Conservation (phyloP, 106 monocot genomes). For the Platanthera guangdongensis region DNA sequence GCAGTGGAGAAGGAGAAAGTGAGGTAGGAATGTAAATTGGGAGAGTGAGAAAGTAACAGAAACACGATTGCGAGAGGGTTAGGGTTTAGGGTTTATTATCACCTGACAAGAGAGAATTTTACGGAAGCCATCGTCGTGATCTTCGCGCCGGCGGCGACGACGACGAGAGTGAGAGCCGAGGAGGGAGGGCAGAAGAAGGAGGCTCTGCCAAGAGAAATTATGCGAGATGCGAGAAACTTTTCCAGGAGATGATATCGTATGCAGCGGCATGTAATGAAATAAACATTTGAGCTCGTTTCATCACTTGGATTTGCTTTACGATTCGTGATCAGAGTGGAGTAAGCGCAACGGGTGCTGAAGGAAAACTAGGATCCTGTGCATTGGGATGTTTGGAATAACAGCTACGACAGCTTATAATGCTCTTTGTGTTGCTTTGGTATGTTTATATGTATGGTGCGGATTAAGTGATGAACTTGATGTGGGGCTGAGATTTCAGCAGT, state of each 20-base stretch:
- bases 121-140: background rate
- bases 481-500: background rate
- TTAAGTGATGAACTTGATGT: background rate
- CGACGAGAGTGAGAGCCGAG: constrained; percentile 1
- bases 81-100: too few species aligned
- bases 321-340: background rate
- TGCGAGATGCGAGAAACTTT: background rate
- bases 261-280: background rate
- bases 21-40: background rate
- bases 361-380: background rate
- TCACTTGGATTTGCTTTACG: background rate
- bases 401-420: background rate
- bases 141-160: background rate
- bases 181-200: background rate
- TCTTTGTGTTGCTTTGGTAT: background rate
- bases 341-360: too few species aligned
- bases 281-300: background rate
- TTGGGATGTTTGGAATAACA: background rate
- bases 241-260: background rate
- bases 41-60: background rate
- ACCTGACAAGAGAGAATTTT: background rate
- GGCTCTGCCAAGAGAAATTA: background rate
- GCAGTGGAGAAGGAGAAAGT: background rate
- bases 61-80: background rate
- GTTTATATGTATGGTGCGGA: background rate